phyloP scores from a whole-genome alignment of 306 rosid genomes.

The Vigna reflexopilosa region DNA sequence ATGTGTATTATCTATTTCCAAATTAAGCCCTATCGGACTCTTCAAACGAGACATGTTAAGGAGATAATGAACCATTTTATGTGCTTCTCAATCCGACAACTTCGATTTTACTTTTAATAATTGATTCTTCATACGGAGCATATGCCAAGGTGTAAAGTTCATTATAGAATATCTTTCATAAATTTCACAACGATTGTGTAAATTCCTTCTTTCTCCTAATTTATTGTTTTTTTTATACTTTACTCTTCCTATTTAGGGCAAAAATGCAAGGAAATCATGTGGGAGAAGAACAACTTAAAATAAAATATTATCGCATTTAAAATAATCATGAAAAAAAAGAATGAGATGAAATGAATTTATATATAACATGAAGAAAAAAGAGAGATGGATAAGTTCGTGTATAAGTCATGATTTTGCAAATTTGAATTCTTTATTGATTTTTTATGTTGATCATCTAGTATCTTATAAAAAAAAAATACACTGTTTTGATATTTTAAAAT shows the following conservation, averaged over 20 bases:
- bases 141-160: not conserved
- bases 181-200: not conserved
- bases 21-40: not conserved
- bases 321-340: not conserved
- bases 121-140: not conserved
- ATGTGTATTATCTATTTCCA: not conserved
- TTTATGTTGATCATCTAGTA: no score
- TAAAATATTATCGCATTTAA: not conserved
- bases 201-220: no score
- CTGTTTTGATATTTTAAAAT: no score
- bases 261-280: not conserved
- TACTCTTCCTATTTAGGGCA: no score
- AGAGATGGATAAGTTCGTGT: not conserved
- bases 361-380: not conserved
- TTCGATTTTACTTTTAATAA: not conserved
- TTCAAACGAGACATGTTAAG: not conserved
- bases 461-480: no score
- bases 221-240: no score
- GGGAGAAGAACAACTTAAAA: not conserved
- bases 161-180: not conserved
- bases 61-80: constrained; percentile 11
- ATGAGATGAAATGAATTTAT: not conserved
- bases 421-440: no score
- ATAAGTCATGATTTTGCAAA: not conserved
- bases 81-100: not conserved